Evolutionary conservation across 352 stramenopile species (phyloP).

Genomic region (Phytophthora chlamydospora): DNA sequence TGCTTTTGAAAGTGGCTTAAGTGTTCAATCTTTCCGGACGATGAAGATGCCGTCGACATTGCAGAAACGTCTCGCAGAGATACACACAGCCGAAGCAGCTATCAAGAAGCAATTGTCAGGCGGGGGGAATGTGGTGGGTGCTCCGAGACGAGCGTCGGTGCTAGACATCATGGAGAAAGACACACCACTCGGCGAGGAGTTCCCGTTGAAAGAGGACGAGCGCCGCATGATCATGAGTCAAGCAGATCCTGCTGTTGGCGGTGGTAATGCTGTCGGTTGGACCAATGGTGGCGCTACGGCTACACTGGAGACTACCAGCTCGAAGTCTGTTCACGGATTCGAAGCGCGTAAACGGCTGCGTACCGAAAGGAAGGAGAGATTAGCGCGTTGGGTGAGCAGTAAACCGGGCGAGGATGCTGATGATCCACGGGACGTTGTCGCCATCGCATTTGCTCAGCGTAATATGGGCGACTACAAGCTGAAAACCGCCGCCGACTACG

Average conservation of each 20-base stretch:
- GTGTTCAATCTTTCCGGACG: conserved; percentile 82
- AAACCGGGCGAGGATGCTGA: conserved; percentile 92
- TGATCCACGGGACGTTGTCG: conserved; percentile 89
- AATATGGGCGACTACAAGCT: conserved; percentile 95
- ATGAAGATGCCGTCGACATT: conserved; percentile 73
- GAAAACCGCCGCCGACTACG: conserved; percentile 87
- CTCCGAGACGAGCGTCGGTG: conserved; percentile 43
- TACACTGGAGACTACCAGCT: conserved; percentile 5
- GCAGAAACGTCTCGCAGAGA: conserved; percentile 74
- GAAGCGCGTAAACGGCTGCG: conserved; percentile 84
- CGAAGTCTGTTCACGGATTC: conserved; percentile 69
- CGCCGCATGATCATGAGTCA: conserved; percentile 46
- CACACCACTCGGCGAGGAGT: conserved; percentile 46
- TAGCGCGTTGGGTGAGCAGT: conserved; percentile 62
- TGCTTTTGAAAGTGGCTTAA: conserved; percentile 67
- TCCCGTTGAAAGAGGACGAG: conserved; percentile 71
- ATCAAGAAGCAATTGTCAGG: conserved; percentile 21
- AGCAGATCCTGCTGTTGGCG: conserved; percentile 15
- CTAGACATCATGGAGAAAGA: conserved; percentile 77
- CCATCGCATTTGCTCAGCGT: conserved; percentile 86
- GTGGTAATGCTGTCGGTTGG: conserved; percentile 14
- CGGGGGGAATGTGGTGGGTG: not conserved
- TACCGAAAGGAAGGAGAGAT: conserved; percentile 65
- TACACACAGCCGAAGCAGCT: conserved; percentile 47
- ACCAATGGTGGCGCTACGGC: conserved; percentile 2